Evolutionary conservation across 2,329 filamentous ascomycete species (phyloP).

Genomic region (Ophiocordyceps sinensis): DNA sequence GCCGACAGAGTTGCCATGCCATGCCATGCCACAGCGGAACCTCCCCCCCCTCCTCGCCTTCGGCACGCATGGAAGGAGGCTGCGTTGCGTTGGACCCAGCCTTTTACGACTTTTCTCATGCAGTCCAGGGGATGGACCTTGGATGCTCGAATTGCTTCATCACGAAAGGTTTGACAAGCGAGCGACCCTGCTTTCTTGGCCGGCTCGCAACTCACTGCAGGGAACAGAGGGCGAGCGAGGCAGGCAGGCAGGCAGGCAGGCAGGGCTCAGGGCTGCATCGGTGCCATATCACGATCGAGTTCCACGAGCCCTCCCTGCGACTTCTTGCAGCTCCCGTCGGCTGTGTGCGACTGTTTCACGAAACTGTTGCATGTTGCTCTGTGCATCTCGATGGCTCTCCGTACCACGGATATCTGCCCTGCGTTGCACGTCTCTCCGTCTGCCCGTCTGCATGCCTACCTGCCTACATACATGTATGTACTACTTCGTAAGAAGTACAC

Average conservation of each 20-base stretch:
- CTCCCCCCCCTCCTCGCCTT: neutral
- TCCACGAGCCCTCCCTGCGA: neutral
- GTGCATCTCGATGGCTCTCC: neutral
- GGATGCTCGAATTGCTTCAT: neutral
- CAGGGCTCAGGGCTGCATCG: neutral
- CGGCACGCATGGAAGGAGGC: neutral
- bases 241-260: too few species aligned
- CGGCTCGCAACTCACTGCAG: neutral
- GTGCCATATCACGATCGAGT: neutral
- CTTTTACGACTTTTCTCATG: neutral
- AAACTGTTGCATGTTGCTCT: neutral
- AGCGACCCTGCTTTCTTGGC: neutral
- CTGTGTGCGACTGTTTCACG: neutral
- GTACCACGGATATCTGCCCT: neutral
- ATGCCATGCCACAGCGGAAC: neutral
- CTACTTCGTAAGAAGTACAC: too few species aligned
- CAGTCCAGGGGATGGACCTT: neutral
- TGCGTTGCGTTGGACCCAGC: neutral
- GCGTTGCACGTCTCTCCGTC: too few species aligned
- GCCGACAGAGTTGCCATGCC: neutral
- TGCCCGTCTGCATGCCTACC: too few species aligned
- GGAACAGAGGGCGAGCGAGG: neutral
- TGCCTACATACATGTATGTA: too few species aligned
- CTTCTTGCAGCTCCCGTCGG: neutral
- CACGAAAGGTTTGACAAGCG: neutral